Percentiles rank a stretch among this genome's conserved stretches.
phyloP scores from a whole-genome alignment of 495 filamentous ascomycete species.

The Aspergillus kassunensis region DNA sequence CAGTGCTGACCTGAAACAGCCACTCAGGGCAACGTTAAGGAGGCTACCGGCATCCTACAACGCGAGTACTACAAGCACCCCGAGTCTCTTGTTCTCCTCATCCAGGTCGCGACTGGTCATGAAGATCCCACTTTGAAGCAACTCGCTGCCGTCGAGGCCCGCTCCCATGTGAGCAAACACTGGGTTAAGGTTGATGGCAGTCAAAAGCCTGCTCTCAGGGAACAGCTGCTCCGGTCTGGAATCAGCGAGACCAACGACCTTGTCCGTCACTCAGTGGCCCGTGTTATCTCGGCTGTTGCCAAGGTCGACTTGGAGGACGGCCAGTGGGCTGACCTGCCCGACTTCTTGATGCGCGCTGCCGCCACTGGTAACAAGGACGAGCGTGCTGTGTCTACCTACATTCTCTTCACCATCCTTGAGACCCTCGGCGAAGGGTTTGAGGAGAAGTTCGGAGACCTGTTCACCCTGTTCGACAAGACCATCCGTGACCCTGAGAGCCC shows the following conservation, averaged over 20 bases:
- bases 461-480: conserved; percentile 79
- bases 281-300: conserved; percentile 82
- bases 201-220: conserved; percentile 73
- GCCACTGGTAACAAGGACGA: conserved; percentile 67
- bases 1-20: conserved; percentile 17
- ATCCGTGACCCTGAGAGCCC: conserved; percentile 87
- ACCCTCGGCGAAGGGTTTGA: conserved; percentile 73
- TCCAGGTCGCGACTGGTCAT: conserved; percentile 79
- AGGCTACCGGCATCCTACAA: conserved; percentile 82
- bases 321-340: conserved; percentile 80
- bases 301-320: conserved; percentile 80
- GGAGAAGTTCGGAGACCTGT: conserved; percentile 71
- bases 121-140: conserved; percentile 70
- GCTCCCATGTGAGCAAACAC: conserved; percentile 78
- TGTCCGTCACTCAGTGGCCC: conserved; percentile 80
- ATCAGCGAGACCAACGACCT: conserved; percentile 69
- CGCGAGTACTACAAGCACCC: conserved; percentile 88
- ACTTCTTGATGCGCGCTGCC: conserved; percentile 68
- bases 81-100: conserved; percentile 72
- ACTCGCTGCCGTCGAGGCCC: conserved; percentile 82
- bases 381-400: conserved; percentile 86
- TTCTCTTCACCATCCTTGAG: conserved; percentile 88
- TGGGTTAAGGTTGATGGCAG: conserved; percentile 61
- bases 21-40: conserved; percentile 63
- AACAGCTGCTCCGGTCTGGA: conserved; percentile 76